Conservation (phyloP, 1,139 yeast genomes). For the Pichia sp. region DNA sequence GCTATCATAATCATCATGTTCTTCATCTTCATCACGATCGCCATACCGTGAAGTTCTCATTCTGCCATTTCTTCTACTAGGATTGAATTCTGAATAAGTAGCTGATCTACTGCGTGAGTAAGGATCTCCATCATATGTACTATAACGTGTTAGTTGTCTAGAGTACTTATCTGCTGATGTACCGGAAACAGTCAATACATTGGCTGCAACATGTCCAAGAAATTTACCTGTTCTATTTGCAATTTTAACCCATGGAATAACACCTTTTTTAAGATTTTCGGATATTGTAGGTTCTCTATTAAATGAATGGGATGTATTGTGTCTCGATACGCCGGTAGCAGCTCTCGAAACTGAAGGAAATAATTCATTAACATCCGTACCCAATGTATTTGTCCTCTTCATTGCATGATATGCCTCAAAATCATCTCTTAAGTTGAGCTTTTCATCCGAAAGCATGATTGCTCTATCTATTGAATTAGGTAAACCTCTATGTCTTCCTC, state of each 20-base stretch:
- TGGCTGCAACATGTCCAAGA: slow-evolving; percentile 9
- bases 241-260: slow-evolving; percentile 10
- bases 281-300: slow-evolving; percentile 11
- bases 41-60: neutral
- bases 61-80: neutral
- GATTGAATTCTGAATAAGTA: neutral
- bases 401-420: slow-evolving; percentile 54
- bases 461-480: slow-evolving; percentile 95
- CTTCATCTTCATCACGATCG: neutral
- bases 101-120: slow-evolving; percentile 1
- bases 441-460: slow-evolving; percentile 73
- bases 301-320: neutral
- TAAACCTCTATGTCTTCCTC: slow-evolving; percentile 95
- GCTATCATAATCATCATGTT: neutral
- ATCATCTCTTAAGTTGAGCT: slow-evolving; percentile 60
- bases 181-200: slow-evolving; percentile 13
- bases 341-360: slow-evolving; percentile 11
- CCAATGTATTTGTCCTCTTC: slow-evolving; percentile 23
- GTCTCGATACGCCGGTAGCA: slow-evolving; percentile 6
- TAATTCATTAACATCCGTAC: neutral
- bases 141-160: slow-evolving; percentile 26
- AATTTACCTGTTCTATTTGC: slow-evolving; percentile 3
- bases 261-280: slow-evolving; percentile 9
- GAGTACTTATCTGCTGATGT: slow-evolving; percentile 10
- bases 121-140: slow-evolving; percentile 3